phyloP scores from a whole-genome alignment of 805 yeast genomes.

The Hanseniaspora thailandica region DNA sequence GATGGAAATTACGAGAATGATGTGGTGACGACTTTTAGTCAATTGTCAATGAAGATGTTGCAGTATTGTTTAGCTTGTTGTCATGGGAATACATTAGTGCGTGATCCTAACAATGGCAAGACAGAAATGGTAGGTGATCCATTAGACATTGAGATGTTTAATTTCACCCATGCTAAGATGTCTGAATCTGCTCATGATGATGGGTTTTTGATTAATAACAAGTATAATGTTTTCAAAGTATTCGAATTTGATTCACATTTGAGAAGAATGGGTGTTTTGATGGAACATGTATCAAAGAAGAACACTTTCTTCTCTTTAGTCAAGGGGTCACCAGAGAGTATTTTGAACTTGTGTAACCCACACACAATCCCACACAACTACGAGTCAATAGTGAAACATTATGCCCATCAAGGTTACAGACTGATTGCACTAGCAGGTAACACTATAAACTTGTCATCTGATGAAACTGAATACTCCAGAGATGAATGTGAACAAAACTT shows the following conservation, averaged over 20 bases:
- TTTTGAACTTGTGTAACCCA: slow-evolving; percentile 62
- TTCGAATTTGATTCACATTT: slow-evolving; percentile 78
- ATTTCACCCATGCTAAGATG: slow-evolving; percentile 68
- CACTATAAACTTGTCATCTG: slow-evolving; percentile 29
- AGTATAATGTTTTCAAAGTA: slow-evolving; percentile 34
- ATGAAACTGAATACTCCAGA: slow-evolving; percentile 38
- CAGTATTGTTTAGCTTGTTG: slow-evolving; percentile 45
- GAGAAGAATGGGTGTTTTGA: slow-evolving; percentile 82
- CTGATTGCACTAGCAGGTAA: slow-evolving; percentile 90
- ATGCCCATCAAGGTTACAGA: slow-evolving; percentile 88
- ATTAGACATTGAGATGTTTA: slow-evolving; percentile 83
- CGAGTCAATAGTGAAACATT: slow-evolving; percentile 60
- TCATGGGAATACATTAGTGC: slow-evolving; percentile 74
- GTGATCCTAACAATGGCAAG: slow-evolving; percentile 36
- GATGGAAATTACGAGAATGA: slow-evolving; percentile 51
- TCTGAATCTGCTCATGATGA: slow-evolving; percentile 44
- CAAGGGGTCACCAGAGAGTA: slow-evolving; percentile 96
- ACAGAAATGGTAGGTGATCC: slow-evolving; percentile 72
- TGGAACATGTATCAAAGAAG: slow-evolving; percentile 31
- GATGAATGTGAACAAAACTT: slow-evolving; percentile 58
- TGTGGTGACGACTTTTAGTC: background rate
- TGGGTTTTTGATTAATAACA: slow-evolving; percentile 29
- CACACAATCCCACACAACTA: slow-evolving; percentile 63
- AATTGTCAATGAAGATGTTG: slow-evolving; percentile 16
- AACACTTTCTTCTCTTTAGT: slow-evolving; percentile 42